phyloP scores from a whole-genome alignment of 176 grass and related monocot species.

The Carex myosuroides region DNA sequence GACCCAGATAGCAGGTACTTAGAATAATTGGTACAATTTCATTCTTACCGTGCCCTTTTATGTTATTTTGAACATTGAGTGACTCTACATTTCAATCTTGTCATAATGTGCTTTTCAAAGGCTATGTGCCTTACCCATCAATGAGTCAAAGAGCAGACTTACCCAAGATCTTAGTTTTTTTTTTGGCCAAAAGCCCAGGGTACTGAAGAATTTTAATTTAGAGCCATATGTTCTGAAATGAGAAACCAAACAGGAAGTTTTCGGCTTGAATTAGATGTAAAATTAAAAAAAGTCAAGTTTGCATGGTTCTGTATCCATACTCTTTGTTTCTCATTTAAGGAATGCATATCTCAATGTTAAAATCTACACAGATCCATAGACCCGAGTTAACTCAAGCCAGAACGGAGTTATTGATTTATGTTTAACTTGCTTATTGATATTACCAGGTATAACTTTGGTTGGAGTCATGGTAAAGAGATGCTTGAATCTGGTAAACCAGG shows the following conservation, averaged over 20 bases:
- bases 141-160: background rate
- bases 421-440: background rate
- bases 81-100: background rate
- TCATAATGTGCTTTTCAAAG: background rate
- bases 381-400: no score
- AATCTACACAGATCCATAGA: background rate
- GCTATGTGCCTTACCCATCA: background rate
- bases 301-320: background rate
- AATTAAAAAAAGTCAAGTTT: background rate
- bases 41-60: background rate
- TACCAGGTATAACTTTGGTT: conserved; percentile 81
- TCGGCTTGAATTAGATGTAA: background rate
- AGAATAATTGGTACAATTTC: background rate
- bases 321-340: background rate
- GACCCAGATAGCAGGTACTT: conserved; percentile 80
- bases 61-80: background rate
- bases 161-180: background rate
- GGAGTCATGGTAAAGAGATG: conserved; percentile 95
- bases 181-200: background rate
- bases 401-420: background rate
- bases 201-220: background rate
- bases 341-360: background rate
- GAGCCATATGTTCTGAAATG: background rate
- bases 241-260: background rate
- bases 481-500: conserved; percentile 84